phyloP scores from a whole-genome alignment of 768 basidiomycete genomes.

The Amanita pallidorosea region DNA sequence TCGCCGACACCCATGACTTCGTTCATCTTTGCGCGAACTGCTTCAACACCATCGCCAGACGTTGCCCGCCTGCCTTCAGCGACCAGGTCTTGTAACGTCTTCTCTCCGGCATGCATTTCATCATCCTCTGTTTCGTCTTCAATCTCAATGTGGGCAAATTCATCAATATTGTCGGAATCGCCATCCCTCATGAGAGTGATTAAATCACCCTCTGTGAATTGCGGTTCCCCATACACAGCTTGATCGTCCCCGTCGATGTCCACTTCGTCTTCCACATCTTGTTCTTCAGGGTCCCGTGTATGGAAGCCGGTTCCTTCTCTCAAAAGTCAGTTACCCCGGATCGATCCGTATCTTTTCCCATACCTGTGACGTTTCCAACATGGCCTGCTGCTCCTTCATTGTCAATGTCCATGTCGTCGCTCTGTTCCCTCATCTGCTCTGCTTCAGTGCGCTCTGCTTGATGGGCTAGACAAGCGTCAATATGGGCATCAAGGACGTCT shows the following conservation, averaged over 20 bases:
- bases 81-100: constrained; percentile 41
- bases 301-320: constrained; percentile 63
- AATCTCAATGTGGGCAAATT: constrained; percentile 31
- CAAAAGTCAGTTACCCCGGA: not conserved
- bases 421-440: constrained; percentile 11
- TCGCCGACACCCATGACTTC: constrained; percentile 31
- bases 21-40: constrained; percentile 24
- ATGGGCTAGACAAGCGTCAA: constrained; percentile 69
- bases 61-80: constrained; percentile 30
- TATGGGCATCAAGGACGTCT: constrained; percentile 69
- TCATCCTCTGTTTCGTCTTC: constrained; percentile 26
- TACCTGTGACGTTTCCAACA: constrained; percentile 40
- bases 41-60: constrained; percentile 3
- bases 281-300: constrained; percentile 40
- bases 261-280: constrained; percentile 70
- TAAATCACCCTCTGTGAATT: constrained; percentile 71
- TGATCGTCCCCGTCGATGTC: constrained; percentile 76
- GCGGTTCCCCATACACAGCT: constrained; percentile 51
- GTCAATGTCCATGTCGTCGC: constrained; percentile 16
- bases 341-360: constrained; percentile 11
- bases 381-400: constrained; percentile 23
- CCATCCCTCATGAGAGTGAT: constrained; percentile 21
- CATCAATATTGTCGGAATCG: constrained; percentile 17
- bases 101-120: constrained; percentile 20
- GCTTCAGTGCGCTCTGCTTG: constrained; percentile 24